These are phyloP conservation scores for Venturia nashicola DNA, from an alignment of 2,329 filamentous ascomycete genomes.

Conservation along the genomic window DNA sequence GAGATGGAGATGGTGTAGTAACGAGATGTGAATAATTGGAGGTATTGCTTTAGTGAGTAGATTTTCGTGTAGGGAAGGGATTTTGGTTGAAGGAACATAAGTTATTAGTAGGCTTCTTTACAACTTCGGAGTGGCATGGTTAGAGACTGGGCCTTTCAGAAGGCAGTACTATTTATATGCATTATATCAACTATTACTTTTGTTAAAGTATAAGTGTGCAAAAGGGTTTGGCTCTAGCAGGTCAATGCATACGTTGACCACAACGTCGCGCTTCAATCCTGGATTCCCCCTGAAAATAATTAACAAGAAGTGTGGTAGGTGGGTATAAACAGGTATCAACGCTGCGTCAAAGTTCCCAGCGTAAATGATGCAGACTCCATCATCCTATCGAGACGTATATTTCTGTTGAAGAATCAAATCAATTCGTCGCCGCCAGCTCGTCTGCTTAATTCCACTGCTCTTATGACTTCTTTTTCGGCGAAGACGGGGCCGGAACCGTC, in stretches of 20 bases:
- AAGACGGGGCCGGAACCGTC: conserved; percentile 83
- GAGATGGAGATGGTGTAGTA: no score
- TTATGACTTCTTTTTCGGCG: conserved; percentile 58
- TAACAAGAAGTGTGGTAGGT: background rate
- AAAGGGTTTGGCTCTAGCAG: background rate
- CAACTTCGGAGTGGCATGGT: background rate
- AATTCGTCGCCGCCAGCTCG: conserved; percentile 69
- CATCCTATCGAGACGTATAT: background rate
- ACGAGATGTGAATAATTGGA: no score
- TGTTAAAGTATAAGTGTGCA: background rate
- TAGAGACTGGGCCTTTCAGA: background rate
- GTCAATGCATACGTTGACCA: background rate
- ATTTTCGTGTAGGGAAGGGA: background rate
- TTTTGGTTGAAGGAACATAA: background rate
- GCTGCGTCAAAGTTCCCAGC: background rate
- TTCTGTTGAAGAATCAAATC: conserved; percentile 29
- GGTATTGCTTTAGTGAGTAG: no score
- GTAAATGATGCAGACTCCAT: background rate
- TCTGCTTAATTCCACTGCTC: conserved; percentile 68
- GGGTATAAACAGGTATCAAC: background rate
- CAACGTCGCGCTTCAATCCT: background rate
- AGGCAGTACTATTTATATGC: background rate
- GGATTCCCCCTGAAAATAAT: background rate
- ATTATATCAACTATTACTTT: background rate
- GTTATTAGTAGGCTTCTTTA: background rate